phyloP scores from a whole-genome alignment of 2,329 filamentous ascomycete species.

The Claviceps pazoutovae region DNA sequence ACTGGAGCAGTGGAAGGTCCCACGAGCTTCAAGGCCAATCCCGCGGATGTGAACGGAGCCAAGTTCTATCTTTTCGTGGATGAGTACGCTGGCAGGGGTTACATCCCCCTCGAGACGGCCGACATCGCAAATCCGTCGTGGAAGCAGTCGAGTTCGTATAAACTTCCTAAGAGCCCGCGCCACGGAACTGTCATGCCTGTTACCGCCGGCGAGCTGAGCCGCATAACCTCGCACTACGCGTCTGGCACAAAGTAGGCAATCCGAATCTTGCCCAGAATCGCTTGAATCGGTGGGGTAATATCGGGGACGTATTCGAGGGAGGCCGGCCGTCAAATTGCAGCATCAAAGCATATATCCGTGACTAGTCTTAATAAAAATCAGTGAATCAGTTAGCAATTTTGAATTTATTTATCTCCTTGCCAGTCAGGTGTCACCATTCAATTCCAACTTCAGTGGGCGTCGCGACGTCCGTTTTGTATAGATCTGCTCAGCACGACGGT shows the following conservation, averaged over 20 bases:
- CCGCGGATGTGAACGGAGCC: background rate
- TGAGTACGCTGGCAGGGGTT: conserved; percentile 1
- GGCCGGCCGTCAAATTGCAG: no score
- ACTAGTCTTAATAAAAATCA: no score
- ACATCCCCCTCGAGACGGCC: background rate
- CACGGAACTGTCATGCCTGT: conserved; percentile 2
- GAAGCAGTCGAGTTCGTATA: background rate
- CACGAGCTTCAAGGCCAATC: conserved; percentile 1
- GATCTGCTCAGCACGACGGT: no score
- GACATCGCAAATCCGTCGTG: background rate
- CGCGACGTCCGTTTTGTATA: no score
- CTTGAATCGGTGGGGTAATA: no score
- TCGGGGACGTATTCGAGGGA: no score
- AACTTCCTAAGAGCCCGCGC: background rate
- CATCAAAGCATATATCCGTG: no score
- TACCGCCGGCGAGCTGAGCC: background rate
- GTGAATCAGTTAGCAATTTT: no score
- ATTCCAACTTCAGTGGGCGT: no score
- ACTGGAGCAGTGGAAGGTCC: background rate
- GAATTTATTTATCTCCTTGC: no score
- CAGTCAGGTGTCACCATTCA: no score
- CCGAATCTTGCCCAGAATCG: no score
- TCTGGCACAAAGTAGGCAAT: background rate
- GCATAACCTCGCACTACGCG: background rate
- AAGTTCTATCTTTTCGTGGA: background rate